phyloP scores from a whole-genome alignment of 2,329 filamentous ascomycete genomes.

The Phyllosticta ampelicida region DNA sequence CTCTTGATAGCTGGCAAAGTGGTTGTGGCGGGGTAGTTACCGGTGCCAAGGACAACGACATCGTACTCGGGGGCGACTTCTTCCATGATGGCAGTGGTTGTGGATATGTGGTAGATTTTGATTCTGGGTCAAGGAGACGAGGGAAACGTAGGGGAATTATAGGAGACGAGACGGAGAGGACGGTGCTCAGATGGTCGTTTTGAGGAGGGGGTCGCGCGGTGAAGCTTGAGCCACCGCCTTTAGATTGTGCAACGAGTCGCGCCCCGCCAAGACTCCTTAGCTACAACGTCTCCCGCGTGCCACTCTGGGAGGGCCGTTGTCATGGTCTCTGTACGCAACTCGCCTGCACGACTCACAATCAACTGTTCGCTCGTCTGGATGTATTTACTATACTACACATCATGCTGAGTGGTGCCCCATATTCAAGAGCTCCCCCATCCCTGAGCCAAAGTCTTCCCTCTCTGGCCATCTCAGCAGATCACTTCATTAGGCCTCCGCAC shows the following conservation, averaged over 20 bases:
- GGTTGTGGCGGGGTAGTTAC: constrained; percentile 44
- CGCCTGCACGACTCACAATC: constrained; percentile 10
- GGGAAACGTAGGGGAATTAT: constrained; percentile 6
- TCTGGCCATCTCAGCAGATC: background rate
- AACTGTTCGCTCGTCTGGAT: constrained; percentile 1
- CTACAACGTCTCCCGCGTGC: background rate
- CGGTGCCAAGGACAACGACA: constrained; percentile 95
- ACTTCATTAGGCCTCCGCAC: background rate
- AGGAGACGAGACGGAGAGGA: constrained; percentile 8
- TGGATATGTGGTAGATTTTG: background rate
- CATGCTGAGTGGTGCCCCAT: constrained; percentile 1
- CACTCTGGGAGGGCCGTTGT: background rate
- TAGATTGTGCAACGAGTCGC: constrained; percentile 6
- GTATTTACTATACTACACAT: constrained; percentile 7
- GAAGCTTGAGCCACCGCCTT: constrained; percentile 10
- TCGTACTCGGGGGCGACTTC: constrained; percentile 98
- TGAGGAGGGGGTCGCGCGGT: constrained; percentile 9
- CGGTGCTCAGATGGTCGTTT: constrained; percentile 10
- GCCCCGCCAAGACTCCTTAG: constrained; percentile 9
- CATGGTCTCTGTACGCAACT: background rate
- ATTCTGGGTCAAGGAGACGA: background rate
- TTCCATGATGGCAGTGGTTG: constrained; percentile 56
- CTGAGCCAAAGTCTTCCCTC: background rate
- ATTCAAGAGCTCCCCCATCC: background rate
- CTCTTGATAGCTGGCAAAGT: constrained; percentile 18